These are phyloP conservation scores for Podila epigama DNA, from an alignment of 192 early-diverging fungal genomes.

Conservation along the genomic window DNA sequence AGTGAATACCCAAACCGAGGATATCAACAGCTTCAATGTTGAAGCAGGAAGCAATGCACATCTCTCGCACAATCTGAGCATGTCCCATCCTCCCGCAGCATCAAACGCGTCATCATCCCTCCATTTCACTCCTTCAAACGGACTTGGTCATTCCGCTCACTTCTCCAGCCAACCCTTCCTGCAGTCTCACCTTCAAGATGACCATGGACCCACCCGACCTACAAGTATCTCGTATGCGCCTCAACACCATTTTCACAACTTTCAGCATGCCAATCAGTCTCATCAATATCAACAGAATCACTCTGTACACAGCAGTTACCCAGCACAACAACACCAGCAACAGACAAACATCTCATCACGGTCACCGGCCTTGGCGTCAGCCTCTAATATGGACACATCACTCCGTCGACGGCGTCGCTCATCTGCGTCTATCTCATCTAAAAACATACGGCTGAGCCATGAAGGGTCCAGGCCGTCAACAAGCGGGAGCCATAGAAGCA, in stretches of 20 bases:
- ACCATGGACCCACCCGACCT: background rate
- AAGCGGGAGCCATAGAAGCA: constrained; percentile 10
- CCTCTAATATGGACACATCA: background rate
- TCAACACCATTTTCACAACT: too few relatives aligned
- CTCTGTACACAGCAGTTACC: background rate
- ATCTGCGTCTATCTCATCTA: constrained; percentile 22
- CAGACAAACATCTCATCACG: background rate
- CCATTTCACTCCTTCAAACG: background rate
- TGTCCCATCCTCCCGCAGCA: background rate
- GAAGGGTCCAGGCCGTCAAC: background rate
- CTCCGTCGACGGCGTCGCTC: constrained; percentile 28
- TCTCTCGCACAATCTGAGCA: background rate
- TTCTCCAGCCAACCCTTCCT: background rate
- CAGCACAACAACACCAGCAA: background rate
- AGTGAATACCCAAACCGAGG: constrained; percentile 1
- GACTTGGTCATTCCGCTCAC: background rate
- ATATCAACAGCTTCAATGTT: background rate
- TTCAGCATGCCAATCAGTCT: background rate
- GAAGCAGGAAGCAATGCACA: background rate
- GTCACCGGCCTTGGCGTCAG: background rate
- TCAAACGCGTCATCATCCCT: background rate
- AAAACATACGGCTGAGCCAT: constrained; percentile 5
- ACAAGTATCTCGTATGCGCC: background rate
- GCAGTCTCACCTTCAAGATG: background rate
- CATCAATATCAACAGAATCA: background rate